Percentiles rank a stretch among this genome's conserved stretches.
Conservation (phyloP, 2,329 filamentous ascomycete species). For the Karstenula rhodostoma region DNA sequence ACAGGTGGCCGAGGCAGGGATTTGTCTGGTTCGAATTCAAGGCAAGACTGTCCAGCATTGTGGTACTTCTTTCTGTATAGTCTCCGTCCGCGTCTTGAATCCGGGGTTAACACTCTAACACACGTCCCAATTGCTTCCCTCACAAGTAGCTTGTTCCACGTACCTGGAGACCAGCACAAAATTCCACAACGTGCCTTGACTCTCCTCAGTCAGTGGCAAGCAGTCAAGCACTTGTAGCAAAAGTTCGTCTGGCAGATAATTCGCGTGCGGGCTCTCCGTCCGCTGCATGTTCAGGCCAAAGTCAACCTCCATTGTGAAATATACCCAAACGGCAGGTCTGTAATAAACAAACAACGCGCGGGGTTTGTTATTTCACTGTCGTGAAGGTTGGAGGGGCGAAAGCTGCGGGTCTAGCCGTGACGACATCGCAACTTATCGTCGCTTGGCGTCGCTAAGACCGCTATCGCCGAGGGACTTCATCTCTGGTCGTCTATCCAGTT, state of each 20-base stretch:
- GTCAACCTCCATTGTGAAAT: not conserved
- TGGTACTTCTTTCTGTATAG: not conserved
- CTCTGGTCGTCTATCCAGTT: not conserved
- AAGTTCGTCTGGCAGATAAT: slow-evolving; percentile 63
- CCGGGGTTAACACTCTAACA: not conserved
- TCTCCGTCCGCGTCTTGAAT: not conserved
- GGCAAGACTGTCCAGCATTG: not conserved
- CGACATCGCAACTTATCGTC: not conserved
- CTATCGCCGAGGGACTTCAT: not conserved
- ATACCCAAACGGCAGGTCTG: not conserved
- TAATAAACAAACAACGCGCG: not conserved
- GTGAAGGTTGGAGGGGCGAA: not conserved
- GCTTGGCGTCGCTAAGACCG: not conserved
- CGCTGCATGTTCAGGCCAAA: not conserved
- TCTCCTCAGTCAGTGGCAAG: slow-evolving; percentile 44
- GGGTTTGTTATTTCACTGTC: not conserved
- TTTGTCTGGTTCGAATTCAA: not conserved
- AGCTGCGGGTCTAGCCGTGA: not conserved
- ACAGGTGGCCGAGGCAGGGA: not conserved
- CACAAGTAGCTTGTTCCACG: not conserved
- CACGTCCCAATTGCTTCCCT: not conserved
- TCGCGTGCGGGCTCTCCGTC: slow-evolving; percentile 18
- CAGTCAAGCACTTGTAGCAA: slow-evolving; percentile 59
- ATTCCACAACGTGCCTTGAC: slow-evolving; percentile 59
- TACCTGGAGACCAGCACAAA: slow-evolving; percentile 57